Evolutionary conservation across 768 basidiomycete species (phyloP).

Genomic region (Tremella fuciformis): DNA sequence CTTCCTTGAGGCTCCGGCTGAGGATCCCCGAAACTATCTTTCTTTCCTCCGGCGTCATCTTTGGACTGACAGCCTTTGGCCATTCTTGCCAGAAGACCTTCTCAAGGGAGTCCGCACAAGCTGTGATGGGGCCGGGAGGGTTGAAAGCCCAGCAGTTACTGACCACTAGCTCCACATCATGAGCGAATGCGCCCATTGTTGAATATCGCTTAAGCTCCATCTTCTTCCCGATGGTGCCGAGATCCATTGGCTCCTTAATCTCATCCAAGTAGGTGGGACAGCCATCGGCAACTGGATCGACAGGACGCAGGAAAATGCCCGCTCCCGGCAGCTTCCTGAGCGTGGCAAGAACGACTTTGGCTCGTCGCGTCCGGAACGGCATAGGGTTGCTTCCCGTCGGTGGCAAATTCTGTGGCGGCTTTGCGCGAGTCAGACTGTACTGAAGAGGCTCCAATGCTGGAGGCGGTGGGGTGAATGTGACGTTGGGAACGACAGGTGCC

Average conservation of each 20-base stretch:
- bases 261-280: constrained; percentile 96
- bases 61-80: constrained; percentile 69
- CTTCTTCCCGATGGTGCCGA: constrained; percentile 72
- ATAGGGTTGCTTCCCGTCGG: constrained; percentile 21
- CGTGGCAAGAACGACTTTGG: constrained; percentile 24
- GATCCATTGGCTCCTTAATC: constrained; percentile 89
- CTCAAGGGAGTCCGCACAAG: constrained; percentile 72
- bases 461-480: not conserved
- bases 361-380: constrained; percentile 35
- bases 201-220: constrained; percentile 66
- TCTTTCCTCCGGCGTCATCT: constrained; percentile 75
- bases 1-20: constrained; percentile 67
- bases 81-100: constrained; percentile 79
- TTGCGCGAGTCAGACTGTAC: not conserved
- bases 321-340: constrained; percentile 28
- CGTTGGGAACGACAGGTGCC: constrained; percentile 4
- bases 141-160: constrained; percentile 92
- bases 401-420: constrained; percentile 26
- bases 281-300: constrained; percentile 76
- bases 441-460: not conserved
- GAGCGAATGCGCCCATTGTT: constrained; percentile 76
- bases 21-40: constrained; percentile 69
- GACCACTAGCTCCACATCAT: constrained; percentile 78
- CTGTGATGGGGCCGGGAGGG: constrained; percentile 67
- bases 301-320: constrained; percentile 65